Base-by-base conservation (phyloP, 768 basidiomycete genomes). In the Tubosaeta brunneosetosa region DNA sequence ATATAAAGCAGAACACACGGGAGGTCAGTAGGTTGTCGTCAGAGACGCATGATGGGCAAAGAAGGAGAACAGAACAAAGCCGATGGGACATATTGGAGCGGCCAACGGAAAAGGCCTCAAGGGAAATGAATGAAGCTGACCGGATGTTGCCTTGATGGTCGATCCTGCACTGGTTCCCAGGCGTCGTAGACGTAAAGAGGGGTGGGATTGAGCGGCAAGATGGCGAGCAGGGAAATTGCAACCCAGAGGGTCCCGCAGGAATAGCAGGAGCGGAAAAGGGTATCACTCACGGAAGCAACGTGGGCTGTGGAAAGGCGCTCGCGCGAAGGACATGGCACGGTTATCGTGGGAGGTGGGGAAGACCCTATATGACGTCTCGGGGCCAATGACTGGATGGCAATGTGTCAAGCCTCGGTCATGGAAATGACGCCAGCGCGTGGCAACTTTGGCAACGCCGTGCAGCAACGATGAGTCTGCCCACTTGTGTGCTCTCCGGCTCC, bases 41-140 rank as follows among this genome's bases (percentile, higher is more conserved):
- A 57, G 32, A 22, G 37, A 44, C 42, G 27, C 62, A 58, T 58
- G 50, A 38, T 25, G 32, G 41, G 55, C 31, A 43, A 38, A 36
- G 48, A 44, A 58, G 33, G 43, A 58, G 49, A 50, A 53, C 43
- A 42, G 50, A 42, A 47, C 50, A n/a, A 51, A 44, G 44, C 31
- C 13, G 41, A 48, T 32, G 54, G 7, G 26, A 42, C 16, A 17
- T n/a, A 11, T 44, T 36, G 38, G n/a, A 49, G 14, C 32, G 34
- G 26, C 33, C 37, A 52, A 51, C 41, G 48, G 50, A 49, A 26
- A 53, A 55, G 19, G 52, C 52, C 19, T n/a, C 38, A 34, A 16
- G 48, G 42, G 57, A 65, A 59, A 65, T 65, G 59, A 66, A 65
- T 49, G 58, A 51, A 55, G 33, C 65, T 51, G 14, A 66, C 65